Base-by-base conservation (phyloP, 345 rosid genomes). In the Euphorbia pulcherrima region DNA sequence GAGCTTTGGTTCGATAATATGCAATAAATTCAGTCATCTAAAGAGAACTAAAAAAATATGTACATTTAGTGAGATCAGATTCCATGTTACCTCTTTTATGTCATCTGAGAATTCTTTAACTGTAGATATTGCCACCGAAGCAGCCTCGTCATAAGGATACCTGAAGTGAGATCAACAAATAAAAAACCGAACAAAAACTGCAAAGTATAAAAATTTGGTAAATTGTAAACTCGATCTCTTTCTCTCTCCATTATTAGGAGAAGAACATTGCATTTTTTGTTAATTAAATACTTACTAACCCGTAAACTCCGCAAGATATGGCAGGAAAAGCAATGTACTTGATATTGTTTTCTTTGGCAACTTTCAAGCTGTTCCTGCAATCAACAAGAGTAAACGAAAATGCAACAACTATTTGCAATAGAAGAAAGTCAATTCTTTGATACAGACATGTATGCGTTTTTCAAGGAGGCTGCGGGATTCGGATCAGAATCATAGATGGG, bases 61-160 rank as follows among this genome's bases (percentile, higher is more conserved):
- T n/a, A n/a, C n/a, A n/a, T n/a, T n/a, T n/a, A n/a, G n/a, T n/a
- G n/a, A n/a, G n/a, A n/a, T n/a, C n/a, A n/a, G n/a, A n/a, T n/a
- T n/a, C n/a, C n/a, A 40, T 3, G 20, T n/a, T 46, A 90, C 97
- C 97, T 94, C 99, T 80, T 86, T 91, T 24, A 94, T 65, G 68
- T 79, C 91, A 75, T 74, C 69, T 6, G 84, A 82, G 61, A 81
- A 86, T 72, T 89, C 92, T 79, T 83, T 89, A 65, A 85, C 71
- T 0, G 95, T 82, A 40, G 97, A 90, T 78, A 93, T 82, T 57
- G 97, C 84, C 37, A 89, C 70, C 1, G 48, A 17, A 62, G 97
- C 96, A 61, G 99, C 97, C 78, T 89, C 95, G 28, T 89, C 91
- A n/a, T 69, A 76, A 67, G 97, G 99, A 71, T 93, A 93, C 58